Base-by-base conservation (phyloP, 345 rosid genomes). In the Theobroma cacao region DNA sequence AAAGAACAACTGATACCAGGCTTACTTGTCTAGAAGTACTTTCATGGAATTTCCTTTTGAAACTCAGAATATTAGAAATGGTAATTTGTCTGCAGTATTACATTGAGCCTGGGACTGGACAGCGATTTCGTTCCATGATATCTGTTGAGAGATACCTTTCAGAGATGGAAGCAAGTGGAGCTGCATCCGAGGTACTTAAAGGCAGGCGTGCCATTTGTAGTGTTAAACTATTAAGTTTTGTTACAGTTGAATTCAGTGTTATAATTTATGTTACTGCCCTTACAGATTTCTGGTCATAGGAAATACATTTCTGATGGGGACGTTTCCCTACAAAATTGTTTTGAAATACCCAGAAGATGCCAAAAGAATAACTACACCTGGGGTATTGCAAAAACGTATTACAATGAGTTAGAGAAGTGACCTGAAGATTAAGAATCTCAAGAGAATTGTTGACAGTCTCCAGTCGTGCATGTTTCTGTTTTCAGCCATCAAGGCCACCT, bases 41-140 rank as follows among this genome's bases (percentile, higher is more conserved):
- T 53, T 53, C 28, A 12, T 38, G 26, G 22, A 34, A 50, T 72
- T 77, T 30, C 62, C 20, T 62, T 45, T 65, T 81, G 62, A 18
- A 26, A 36, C 14, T 38, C 65, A 55, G 26, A 66, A 28, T 20
- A 20, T 11, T 14, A 24, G 15, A n/a, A 55, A 8, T 17, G 31
- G 9, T 74, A 68, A 38, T 58, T 8, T 9, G 55, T 65, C 38
- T 77, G 84, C 86, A 84, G 89, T 71, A 34, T 74, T 84, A 81
- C 79, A 76, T 81, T 77, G 87, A 88, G 77, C 85, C 88, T 6
- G 87, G 77, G 45, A 84, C 84, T 76, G 80, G 85, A 70, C 48
- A 24, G 24, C 79, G 74, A 4, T 86, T 81, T 59, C 83, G 81
- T 58, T 86, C 88, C 28, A 69, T 65, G 69, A 14, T 34, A 53